Evolutionary conservation across 257 asterid species (phyloP).

Genomic region (Solanum lycopersicoides): DNA sequence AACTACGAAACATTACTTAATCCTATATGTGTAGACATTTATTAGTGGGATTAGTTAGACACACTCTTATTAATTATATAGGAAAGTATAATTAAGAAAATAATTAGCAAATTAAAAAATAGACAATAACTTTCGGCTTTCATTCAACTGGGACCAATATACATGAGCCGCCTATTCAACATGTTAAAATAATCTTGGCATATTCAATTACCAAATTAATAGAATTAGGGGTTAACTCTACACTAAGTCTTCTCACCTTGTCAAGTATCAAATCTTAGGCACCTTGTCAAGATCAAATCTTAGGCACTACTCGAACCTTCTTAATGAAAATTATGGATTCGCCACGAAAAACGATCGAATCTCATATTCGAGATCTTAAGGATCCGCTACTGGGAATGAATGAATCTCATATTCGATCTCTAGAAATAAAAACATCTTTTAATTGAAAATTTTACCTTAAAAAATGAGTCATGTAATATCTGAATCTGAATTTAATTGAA

Average conservation of each 20-base stretch:
- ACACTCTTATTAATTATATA: background rate
- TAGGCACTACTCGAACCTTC: too few relatives aligned
- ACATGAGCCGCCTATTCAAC: background rate
- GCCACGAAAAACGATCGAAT: rapidly evolving
- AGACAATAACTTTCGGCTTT: background rate
- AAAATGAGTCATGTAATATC: too few relatives aligned
- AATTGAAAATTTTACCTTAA: rapidly evolving
- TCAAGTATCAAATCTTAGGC: too few relatives aligned
- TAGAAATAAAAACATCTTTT: rapidly evolving
- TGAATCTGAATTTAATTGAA: too few relatives aligned
- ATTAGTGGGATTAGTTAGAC: background rate
- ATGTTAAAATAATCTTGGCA: background rate
- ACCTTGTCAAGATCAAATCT: too few relatives aligned
- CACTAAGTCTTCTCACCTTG: too few relatives aligned
- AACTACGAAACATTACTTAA: background rate
- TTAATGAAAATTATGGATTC: too few relatives aligned
- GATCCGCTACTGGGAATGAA: rapidly evolving
- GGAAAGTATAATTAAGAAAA: background rate
- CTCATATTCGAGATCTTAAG: too few relatives aligned
- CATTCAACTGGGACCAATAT: background rate
- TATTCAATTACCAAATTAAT: background rate
- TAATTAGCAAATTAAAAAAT: background rate
- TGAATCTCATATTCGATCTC: background rate
- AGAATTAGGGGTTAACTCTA: background rate
- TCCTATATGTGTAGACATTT: background rate